Evolutionary conservation across 1,139 yeast genomes (phyloP), one percentile per base, ranked within the genome.

Genomic region (Lodderomyces oxycetoniae): DNA sequence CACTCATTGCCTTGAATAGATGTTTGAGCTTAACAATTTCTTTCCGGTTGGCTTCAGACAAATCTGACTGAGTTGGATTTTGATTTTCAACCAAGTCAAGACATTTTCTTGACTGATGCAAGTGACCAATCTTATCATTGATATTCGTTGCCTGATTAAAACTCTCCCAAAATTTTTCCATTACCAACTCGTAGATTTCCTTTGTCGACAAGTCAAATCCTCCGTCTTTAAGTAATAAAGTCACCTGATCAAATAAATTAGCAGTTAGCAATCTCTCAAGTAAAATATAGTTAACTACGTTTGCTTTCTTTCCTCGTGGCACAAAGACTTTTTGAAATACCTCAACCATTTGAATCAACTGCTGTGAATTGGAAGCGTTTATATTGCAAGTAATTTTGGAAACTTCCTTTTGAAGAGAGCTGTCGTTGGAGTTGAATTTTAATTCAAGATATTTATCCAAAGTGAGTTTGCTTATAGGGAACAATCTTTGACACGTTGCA

Each of bases 101-200:
- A 31, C 78, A 67, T 21, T 58, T 59, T 2, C 49, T 42, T 0
- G 78, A 71, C 25, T 65, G 59, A 28, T 53, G 54, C 36, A 78
- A 53, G 25, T 62, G 67, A 0, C 80, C 81, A 24, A 63, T 56
- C 7, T 57, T 56, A 7, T 65, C 71, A 37, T 74, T 70, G 14
- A 80, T 67, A 42, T 63, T 71, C 0, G 68, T 52, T 0, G 85
- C 76, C 17, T 54, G 55, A 38, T 71, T 67, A 45, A 73, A 71
- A 29, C 68, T 67, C 15, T 60, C 66, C 85, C 85, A 79, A 38
- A 76, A 74, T 45, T 71, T 64, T 26, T 63, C 55, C 14, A 48
- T 28, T 1, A 60, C 41, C 11, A 60, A 41, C 4, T 50, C 47
- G 27, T 47, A 55, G 9, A 53, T 46, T 2, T 35, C 37, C 13